Conservation (phyloP, 768 basidiomycete species). For the Tulasnella calospora region DNA sequence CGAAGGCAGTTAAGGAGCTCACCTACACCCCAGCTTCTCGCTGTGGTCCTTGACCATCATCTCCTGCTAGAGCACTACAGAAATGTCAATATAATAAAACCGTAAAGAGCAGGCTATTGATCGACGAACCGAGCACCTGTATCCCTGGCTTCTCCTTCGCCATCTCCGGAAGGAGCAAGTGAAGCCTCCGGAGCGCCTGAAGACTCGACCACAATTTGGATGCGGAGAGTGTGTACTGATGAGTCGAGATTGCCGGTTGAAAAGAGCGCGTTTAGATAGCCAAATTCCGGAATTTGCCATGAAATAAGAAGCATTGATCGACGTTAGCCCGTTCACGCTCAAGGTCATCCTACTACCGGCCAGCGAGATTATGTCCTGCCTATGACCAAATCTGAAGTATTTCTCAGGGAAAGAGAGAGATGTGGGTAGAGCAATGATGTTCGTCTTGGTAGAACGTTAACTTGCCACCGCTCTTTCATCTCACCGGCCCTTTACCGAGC, state of each 20-base stretch:
- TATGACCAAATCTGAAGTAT: not conserved
- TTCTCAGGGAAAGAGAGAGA: not conserved
- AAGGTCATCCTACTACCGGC: not conserved
- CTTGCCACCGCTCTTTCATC: too few relatives aligned
- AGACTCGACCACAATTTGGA: slow-evolving; percentile 93
- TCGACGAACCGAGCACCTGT: not conserved
- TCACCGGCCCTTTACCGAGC: too few relatives aligned
- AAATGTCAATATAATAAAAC: not conserved
- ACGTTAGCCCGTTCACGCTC: not conserved
- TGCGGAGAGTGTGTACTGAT: slow-evolving; percentile 96
- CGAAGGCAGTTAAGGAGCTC: slow-evolving; percentile 29
- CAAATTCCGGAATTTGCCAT: not conserved
- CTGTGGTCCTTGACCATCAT: slow-evolving; percentile 30
- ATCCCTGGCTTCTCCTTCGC: not conserved
- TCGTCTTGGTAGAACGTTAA: too few relatives aligned
- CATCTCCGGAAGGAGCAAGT: slow-evolving; percentile 70
- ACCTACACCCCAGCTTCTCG: slow-evolving; percentile 98
- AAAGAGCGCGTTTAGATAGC: not conserved
- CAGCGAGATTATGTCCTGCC: not conserved
- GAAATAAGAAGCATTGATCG: not conserved
- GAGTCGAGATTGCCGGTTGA: not conserved
- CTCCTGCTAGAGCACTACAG: slow-evolving; percentile 1
- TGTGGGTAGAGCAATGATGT: not conserved
- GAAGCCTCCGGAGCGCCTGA: slow-evolving; percentile 52
- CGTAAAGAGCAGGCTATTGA: not conserved